Percentiles rank a stretch among this genome's conserved stretches.
These are phyloP conservation scores for Calonectria pseudoreteaudii DNA, from an alignment of 2,329 filamentous ascomycete genomes.

Conservation along the genomic window DNA sequence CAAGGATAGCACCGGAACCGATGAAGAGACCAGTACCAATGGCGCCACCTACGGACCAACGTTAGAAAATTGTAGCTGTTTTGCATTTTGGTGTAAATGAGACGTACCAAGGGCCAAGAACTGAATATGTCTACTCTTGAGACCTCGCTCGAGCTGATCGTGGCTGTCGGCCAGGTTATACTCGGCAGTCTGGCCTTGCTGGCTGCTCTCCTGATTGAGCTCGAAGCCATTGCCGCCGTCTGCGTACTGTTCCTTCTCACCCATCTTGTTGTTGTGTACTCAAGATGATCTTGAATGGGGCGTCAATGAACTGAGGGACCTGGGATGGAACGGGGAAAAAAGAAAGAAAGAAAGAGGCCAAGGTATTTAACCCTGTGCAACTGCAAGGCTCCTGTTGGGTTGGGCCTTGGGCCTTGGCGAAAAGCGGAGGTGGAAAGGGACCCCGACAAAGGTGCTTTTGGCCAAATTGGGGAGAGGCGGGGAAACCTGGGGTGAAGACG, in stretches of 20 bases:
- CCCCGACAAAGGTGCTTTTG: constrained; percentile 2
- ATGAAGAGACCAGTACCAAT: constrained; percentile 75
- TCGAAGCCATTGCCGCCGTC: constrained; percentile 36
- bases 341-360: neutral
- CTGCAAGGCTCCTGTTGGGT: constrained; percentile 1
- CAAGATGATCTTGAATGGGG: neutral
- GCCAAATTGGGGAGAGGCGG: constrained; percentile 30
- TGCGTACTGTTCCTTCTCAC: constrained; percentile 30
- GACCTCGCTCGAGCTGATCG: constrained; percentile 64
- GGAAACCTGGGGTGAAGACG: constrained; percentile 23
- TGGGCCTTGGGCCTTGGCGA: constrained; percentile 4
- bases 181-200: constrained; percentile 41
- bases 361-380: constrained; percentile 29
- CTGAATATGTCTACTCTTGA: constrained; percentile 71
- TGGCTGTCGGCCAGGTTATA: constrained; percentile 52
- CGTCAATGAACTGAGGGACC: neutral
- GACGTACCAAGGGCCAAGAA: constrained; percentile 65
- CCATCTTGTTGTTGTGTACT: constrained; percentile 22
- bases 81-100: neutral
- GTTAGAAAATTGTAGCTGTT: neutral
- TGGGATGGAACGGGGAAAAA: neutral
- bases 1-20: constrained; percentile 68
- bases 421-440: constrained; percentile 6
- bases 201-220: constrained; percentile 42
- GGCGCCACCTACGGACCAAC: constrained; percentile 52